Percentiles rank a stretch among this genome's conserved stretches.
phyloP scores from a whole-genome alignment of 2,329 filamentous ascomycete species.

The Epicoccum sorghinum region DNA sequence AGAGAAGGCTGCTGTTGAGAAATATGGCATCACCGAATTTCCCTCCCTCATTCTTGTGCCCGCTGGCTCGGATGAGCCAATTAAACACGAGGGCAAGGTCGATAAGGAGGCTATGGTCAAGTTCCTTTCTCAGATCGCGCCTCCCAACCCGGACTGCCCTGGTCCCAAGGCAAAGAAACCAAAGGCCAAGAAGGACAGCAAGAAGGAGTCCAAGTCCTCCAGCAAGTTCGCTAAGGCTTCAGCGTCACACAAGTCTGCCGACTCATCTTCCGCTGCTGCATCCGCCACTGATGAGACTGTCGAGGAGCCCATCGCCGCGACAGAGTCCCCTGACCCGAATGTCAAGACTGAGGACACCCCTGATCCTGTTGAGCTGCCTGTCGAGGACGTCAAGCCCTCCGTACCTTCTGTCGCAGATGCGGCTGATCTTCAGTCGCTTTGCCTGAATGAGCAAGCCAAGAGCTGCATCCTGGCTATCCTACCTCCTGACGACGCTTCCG shows the following conservation, averaged over 20 bases:
- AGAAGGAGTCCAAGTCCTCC: constrained; percentile 54
- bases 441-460: constrained; percentile 75
- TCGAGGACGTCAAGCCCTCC: constrained; percentile 60
- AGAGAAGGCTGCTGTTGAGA: constrained; percentile 72
- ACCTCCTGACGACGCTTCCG: constrained; percentile 52
- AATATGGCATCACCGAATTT: constrained; percentile 78
- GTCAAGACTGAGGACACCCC: constrained; percentile 52
- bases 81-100: constrained; percentile 80
- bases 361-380: constrained; percentile 58
- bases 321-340: constrained; percentile 61
- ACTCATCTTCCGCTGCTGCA: constrained; percentile 55
- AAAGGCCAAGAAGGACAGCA: constrained; percentile 51
- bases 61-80: constrained; percentile 68
- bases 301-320: constrained; percentile 56
- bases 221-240: constrained; percentile 59
- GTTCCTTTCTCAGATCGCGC: constrained; percentile 79
- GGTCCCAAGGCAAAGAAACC: constrained; percentile 56
- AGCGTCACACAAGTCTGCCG: constrained; percentile 57
- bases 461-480: constrained; percentile 77
- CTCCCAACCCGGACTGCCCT: constrained; percentile 79
- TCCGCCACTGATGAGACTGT: constrained; percentile 59
- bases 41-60: constrained; percentile 83
- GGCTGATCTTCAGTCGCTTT: constrained; percentile 70
- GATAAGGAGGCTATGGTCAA: constrained; percentile 82
- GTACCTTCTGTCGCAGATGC: constrained; percentile 70